Evolutionary conservation across 1,284 basidiomycete species (phyloP), one percentile per base, ranked within the genome.

Genomic region (Lignosus rhinocerotis): DNA sequence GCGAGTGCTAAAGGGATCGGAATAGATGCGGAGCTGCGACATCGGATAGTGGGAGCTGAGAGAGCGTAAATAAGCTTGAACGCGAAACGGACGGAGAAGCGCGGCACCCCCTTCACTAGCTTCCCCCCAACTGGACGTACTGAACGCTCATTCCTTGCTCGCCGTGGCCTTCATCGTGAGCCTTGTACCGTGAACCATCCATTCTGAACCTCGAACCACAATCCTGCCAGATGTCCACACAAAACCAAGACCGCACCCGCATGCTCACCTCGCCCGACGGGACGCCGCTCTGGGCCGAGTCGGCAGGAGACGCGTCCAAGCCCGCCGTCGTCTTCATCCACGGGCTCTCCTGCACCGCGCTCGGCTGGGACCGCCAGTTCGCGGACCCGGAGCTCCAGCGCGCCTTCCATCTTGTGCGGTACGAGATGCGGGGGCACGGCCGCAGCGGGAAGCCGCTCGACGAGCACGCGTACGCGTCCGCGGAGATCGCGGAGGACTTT

Each of bases 301-400:
- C 76, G 16, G 59, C 69, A 11, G 78, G 78, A 11, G 69, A 77
- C 60, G 66, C 71, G 9, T 66, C 67, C 25, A 76, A 76, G 51
- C 76, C 74, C 8, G 64, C 73, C 5, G 60, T 80, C 38, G 71
- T 80, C 41, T 76, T 80, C 64, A 72, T 80, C 31, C 78, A 78
- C 62, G 78, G 76, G 7, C 71, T 76, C 55, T 69, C 71, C 9
- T 66, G 75, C 58, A 73, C 70, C 51, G 66, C 70, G 17, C 64
- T 72, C 25, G 74, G 69, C 7, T 80, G 76, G 61, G 73, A 78
- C 58, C 64, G 64, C 42, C 72, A 77, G 54, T 77, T 79, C 59
- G 56, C 59, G 19, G 75, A 78, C 60, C 52, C 66, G 7, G 57
- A 55, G 17, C 71, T 75, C 66, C 63, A 67, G 17, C 61, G 66